These are phyloP conservation scores for Pseudogymnoascus sp. DNA, from an alignment of 2,329 filamentous ascomycete genomes.

Conservation along the genomic window DNA sequence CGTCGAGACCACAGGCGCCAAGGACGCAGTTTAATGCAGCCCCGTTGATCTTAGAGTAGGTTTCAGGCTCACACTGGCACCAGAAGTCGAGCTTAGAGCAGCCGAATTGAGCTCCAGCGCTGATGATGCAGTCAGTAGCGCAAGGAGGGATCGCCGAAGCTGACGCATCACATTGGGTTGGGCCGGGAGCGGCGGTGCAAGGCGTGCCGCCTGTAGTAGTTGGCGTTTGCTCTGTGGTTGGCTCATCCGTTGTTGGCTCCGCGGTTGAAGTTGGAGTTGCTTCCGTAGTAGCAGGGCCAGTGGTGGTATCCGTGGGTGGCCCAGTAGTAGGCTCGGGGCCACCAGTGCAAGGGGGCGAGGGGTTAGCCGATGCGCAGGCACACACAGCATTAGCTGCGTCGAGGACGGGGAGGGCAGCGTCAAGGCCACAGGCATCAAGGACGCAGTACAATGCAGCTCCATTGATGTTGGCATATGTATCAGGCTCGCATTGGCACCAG, in stretches of 20 bases:
- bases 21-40: slow-evolving; percentile 1
- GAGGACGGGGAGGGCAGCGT: background rate
- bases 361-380: background rate
- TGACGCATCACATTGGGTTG: background rate
- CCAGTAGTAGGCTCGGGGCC: background rate
- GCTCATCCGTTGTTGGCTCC: background rate
- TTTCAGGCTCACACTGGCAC: background rate
- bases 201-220: background rate
- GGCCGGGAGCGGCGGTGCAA: background rate
- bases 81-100: background rate
- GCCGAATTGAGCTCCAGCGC: background rate
- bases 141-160: background rate
- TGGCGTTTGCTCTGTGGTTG: background rate
- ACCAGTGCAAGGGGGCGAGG: background rate
- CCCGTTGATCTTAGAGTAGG: background rate
- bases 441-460: background rate
- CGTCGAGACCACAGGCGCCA: background rate
- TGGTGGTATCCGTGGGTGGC: background rate
- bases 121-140: background rate
- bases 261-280: background rate
- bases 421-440: background rate
- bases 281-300: background rate
- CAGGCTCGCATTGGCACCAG: background rate
- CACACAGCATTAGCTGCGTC: background rate
- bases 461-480: slow-evolving; percentile 1